phyloP scores from a whole-genome alignment of 257 asterid genomes.

The Thymus mandschuricus region DNA sequence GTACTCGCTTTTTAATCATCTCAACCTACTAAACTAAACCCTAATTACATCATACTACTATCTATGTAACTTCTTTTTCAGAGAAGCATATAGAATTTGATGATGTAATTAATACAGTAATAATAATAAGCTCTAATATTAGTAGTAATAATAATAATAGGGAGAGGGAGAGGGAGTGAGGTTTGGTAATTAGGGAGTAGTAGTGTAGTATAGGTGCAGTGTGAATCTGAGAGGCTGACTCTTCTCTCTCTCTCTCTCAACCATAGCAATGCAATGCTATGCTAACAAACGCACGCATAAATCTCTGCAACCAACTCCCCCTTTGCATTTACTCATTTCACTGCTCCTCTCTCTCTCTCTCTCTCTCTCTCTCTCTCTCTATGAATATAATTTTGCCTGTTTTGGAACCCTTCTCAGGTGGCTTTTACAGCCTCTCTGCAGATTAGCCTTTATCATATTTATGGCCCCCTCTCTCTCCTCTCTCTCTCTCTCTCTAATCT shows the following conservation, averaged over 20 bases:
- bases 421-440: constrained; percentile 44
- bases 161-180: no score
- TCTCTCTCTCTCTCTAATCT: not conserved
- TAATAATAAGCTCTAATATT: no score
- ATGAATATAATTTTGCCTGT: constrained; percentile 53
- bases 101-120: no score
- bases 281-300: constrained; percentile 80
- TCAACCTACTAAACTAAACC: no score
- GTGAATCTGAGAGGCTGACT: constrained; percentile 33
- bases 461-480: not conserved
- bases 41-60: no score
- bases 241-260: constrained; percentile 1
- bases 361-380: constrained; percentile 12
- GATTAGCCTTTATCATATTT: constrained; percentile 39
- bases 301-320: constrained; percentile 51
- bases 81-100: no score
- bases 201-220: not conserved
- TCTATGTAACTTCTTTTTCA: no score
- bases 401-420: constrained; percentile 72
- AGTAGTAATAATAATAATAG: no score
- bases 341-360: not conserved
- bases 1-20: no score
- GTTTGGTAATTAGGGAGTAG: no score
- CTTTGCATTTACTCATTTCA: constrained; percentile 49
- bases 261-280: constrained; percentile 7